phyloP scores from a whole-genome alignment of 1,284 basidiomycete genomes.

The Farysia itapuensis region DNA sequence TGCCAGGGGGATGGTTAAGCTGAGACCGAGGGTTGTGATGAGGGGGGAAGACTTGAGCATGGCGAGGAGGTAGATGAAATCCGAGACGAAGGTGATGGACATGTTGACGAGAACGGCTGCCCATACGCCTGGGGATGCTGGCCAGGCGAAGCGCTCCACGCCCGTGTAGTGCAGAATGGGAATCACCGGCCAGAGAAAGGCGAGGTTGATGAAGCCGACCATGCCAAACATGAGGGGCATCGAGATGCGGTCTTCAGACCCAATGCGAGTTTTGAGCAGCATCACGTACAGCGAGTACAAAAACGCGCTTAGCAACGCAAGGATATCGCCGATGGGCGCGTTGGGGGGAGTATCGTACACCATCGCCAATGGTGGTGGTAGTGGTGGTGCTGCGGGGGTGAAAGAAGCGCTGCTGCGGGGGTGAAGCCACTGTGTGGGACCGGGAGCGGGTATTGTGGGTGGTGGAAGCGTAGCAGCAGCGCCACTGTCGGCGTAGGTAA shows the following conservation, averaged over 20 bases:
- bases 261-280: slow-evolving; percentile 71
- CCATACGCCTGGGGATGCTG: slow-evolving; percentile 68
- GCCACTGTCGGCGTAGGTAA: slow-evolving; percentile 64
- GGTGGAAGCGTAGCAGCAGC: slow-evolving; percentile 4
- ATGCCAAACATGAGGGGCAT: slow-evolving; percentile 64
- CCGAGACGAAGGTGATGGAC: slow-evolving; percentile 62
- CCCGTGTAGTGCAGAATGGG: slow-evolving; percentile 76
- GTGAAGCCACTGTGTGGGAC: not conserved
- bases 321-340: slow-evolving; percentile 48
- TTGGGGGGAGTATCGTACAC: slow-evolving; percentile 19
- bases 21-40: slow-evolving; percentile 88
- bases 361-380: too few species aligned
- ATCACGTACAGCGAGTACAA: slow-evolving; percentile 89
- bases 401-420: not conserved
- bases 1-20: slow-evolving; percentile 89
- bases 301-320: slow-evolving; percentile 54
- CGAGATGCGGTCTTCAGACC: slow-evolving; percentile 62
- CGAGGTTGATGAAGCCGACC: slow-evolving; percentile 85
- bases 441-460: slow-evolving; percentile 1
- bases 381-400: not conserved
- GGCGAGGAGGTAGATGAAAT: slow-evolving; percentile 63
- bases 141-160: slow-evolving; percentile 76
- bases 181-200: slow-evolving; percentile 78
- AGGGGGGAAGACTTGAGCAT: slow-evolving; percentile 91
- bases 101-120: slow-evolving; percentile 78